Percentiles rank a stretch among this genome's conserved stretches.
Evolutionary conservation across 345 rosid genomes (phyloP).

Genomic region (Eucalyptus regnans): DNA sequence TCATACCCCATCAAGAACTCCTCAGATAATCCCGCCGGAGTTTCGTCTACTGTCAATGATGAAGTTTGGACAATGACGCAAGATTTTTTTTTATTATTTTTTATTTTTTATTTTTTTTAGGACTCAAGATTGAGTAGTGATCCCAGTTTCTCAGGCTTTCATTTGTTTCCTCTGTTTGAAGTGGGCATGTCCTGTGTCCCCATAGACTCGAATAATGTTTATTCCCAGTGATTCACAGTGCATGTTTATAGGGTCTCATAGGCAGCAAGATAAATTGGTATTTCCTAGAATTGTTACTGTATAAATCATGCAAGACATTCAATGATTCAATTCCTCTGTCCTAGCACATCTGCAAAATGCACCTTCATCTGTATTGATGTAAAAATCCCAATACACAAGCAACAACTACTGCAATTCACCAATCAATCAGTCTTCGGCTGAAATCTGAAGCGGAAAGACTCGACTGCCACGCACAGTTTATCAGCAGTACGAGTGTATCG

Average conservation of each 20-base stretch:
- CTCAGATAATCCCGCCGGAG: conserved; percentile 7
- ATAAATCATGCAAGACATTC: background rate
- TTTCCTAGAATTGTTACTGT: background rate
- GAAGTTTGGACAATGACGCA: conserved; percentile 14
- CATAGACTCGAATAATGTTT: background rate
- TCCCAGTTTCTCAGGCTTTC: background rate
- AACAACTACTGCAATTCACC: background rate
- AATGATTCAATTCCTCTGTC: background rate
- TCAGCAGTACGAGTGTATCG: background rate
- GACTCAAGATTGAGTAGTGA: background rate
- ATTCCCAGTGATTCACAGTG: background rate
- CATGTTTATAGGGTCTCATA: background rate
- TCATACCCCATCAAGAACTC: conserved; percentile 53
- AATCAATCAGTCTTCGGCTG: background rate
- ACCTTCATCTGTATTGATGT: background rate
- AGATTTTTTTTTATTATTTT: too few species aligned
- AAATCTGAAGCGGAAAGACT: background rate
- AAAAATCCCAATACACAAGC: background rate
- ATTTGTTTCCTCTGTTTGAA: background rate
- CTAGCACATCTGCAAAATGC: background rate
- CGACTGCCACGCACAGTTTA: background rate
- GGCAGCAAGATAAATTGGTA: background rate
- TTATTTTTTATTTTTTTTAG: too few species aligned
- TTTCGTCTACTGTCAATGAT: conserved; percentile 6
- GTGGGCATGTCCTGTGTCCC: background rate